A percentile compares a stretch with the other conserved stretches of the same genome.
Evolutionary conservation across 768 basidiomycete species (phyloP).

Genomic region (Kwoniella pini): DNA sequence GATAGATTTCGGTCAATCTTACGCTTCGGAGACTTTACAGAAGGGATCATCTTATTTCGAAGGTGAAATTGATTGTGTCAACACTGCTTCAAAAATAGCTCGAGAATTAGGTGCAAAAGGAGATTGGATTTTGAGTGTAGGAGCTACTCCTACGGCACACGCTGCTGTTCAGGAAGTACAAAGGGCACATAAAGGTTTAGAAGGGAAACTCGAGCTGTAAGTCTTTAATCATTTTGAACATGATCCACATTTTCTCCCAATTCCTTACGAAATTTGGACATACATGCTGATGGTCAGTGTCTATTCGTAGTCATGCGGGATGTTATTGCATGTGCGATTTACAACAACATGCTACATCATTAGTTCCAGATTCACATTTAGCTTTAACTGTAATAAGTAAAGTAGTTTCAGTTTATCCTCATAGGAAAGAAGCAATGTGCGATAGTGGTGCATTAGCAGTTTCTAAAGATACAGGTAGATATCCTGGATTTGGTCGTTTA

Average conservation of each 20-base stretch:
- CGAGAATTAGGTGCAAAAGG: constrained; percentile 58
- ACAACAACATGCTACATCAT: constrained; percentile 74
- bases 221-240: constrained; percentile 52
- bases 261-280: no score
- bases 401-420: constrained; percentile 77
- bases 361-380: constrained; percentile 63
- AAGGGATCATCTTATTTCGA: constrained; percentile 69
- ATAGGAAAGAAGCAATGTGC: constrained; percentile 64
- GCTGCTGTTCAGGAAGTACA: constrained; percentile 61
- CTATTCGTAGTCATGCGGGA: constrained; percentile 40
- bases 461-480: constrained; percentile 80
- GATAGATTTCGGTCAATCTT: constrained; percentile 58
- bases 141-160: constrained; percentile 85
- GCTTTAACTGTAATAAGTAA: constrained; percentile 70
- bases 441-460: constrained; percentile 84
- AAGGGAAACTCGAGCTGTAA: constrained; percentile 72
- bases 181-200: constrained; percentile 58
- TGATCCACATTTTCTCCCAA: no score
- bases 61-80: constrained; percentile 70
- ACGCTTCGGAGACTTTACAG: constrained; percentile 68
- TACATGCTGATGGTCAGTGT: constrained; percentile 1
- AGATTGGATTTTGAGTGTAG: constrained; percentile 73
- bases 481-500: constrained; percentile 70
- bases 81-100: constrained; percentile 61
- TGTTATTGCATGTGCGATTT: constrained; percentile 79